Base-by-base conservation (phyloP, 352 stramenopile species). In the Globisporangium takayamanum region DNA sequence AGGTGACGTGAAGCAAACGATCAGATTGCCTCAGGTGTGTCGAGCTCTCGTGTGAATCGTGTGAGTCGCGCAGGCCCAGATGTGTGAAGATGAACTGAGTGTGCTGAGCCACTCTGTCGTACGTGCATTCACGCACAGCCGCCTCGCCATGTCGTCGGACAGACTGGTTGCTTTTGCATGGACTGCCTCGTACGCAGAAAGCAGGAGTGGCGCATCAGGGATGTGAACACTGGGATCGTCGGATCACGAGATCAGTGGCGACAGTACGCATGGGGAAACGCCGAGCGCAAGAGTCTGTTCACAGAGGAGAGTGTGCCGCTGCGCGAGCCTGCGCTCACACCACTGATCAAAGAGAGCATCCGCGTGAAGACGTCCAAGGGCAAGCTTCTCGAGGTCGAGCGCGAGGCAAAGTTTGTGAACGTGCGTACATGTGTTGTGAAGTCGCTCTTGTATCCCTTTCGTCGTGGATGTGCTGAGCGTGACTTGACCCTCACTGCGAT, bases 131-230 rank as follows among this genome's bases (percentile, higher is more conserved):
- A 0, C 46, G n/a, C 60, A 14, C 22, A 80, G 74, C 63, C 76
- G 18, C 69, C 67, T 39, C 64, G 63, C 5, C 78, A 90, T 51
- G 60, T 85, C 52, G 59, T 87, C 6, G 83, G 82, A 0, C 80
- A 92, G 67, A 74, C 80, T 5, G 83, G 83, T 0, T 90, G 83
- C 55, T 92, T 89, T 55, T 92, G 83, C 33, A 58, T 83, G 37
- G 79, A 89, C 47, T 91, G 83, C 54, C 59, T 93, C 18, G 56
- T 89, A 18, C 67, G 87, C 51, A 71, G 77, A 33, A 88, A 84
- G 54, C 78, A 93, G 41, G 80, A 91, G 52, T 91, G 83, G 80
- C 70, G 83, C 53, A 78, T 92, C 42, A 78, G 79, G 47, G 77
- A 91, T 59, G 61, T 88, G 30, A 89, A 93, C 57, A 42, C 69